Conservation (phyloP, 2,329 filamentous ascomycete genomes). For the Pseudopithomyces maydicus region DNA sequence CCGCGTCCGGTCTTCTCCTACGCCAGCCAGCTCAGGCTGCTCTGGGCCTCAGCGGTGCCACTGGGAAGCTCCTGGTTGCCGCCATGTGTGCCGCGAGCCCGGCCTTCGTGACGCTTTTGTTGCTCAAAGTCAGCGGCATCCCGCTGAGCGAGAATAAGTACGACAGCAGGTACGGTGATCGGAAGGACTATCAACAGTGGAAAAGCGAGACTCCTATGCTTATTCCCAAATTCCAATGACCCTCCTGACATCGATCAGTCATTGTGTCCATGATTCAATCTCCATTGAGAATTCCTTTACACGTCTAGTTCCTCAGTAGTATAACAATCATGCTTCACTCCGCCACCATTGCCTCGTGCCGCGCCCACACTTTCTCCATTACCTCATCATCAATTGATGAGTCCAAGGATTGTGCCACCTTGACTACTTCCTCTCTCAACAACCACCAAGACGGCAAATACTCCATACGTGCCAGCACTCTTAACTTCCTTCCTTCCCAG, state of each 20-base stretch:
- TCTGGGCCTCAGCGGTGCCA: slow-evolving; percentile 56
- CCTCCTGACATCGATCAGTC: no score
- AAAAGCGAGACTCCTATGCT: slow-evolving; percentile 69
- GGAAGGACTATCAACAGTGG: slow-evolving; percentile 71
- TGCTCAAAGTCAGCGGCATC: slow-evolving; percentile 68
- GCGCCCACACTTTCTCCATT: background rate
- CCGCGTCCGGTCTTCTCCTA: slow-evolving; percentile 62
- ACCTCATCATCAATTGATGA: background rate
- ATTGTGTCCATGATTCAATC: no score
- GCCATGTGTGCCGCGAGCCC: slow-evolving; percentile 64
- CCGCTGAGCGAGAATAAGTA: slow-evolving; percentile 73
- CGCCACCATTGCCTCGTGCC: background rate
- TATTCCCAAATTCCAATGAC: slow-evolving; percentile 61
- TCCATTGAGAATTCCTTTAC: no score
- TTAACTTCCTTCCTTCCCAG: slow-evolving; percentile 15
- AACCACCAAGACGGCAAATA: slow-evolving; percentile 31
- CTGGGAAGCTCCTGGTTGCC: slow-evolving; percentile 51
- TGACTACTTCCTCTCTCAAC: slow-evolving; percentile 12
- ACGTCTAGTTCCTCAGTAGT: no score
- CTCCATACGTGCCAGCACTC: slow-evolving; percentile 22
- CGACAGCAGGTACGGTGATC: slow-evolving; percentile 65
- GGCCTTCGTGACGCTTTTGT: slow-evolving; percentile 66
- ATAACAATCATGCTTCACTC: background rate
- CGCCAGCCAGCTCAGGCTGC: slow-evolving; percentile 60
- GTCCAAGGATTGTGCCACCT: background rate